A percentile compares a stretch with the other conserved stretches of the same genome.
phyloP scores from a whole-genome alignment of 2,329 filamentous ascomycete genomes.

The Sclerotinia minor region DNA sequence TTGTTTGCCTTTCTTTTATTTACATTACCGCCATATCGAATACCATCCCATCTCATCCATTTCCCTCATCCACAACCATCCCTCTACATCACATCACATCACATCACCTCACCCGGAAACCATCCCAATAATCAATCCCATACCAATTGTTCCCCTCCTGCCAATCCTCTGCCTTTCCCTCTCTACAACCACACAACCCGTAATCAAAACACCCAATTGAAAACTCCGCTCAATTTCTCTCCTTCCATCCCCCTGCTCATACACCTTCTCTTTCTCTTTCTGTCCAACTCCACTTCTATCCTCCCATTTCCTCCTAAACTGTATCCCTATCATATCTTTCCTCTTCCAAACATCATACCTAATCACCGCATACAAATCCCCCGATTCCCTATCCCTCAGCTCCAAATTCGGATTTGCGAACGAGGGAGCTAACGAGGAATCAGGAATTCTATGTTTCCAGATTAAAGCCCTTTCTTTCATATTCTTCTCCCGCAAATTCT shows the following conservation, averaged over 20 bases:
- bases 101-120: background rate
- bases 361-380: background rate
- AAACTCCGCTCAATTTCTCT: too few species aligned
- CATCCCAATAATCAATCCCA: background rate
- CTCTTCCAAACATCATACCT: background rate
- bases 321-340: background rate
- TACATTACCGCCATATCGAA: background rate
- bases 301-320: background rate
- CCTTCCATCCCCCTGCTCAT: too few species aligned
- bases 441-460: background rate
- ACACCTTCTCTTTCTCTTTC: background rate
- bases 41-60: background rate
- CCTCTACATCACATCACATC: too few species aligned
- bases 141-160: background rate
- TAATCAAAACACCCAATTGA: slow-evolving; percentile 3
- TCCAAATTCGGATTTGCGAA: background rate
- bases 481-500: background rate
- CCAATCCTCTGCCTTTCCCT: background rate
- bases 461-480: background rate
- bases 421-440: background rate
- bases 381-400: background rate
- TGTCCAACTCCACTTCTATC: background rate
- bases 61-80: too few species aligned
- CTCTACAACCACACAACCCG: background rate
- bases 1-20: background rate